Evolutionary conservation across 148 eudicot species (phyloP).

Genomic region (Chenopodium berlandieri): DNA sequence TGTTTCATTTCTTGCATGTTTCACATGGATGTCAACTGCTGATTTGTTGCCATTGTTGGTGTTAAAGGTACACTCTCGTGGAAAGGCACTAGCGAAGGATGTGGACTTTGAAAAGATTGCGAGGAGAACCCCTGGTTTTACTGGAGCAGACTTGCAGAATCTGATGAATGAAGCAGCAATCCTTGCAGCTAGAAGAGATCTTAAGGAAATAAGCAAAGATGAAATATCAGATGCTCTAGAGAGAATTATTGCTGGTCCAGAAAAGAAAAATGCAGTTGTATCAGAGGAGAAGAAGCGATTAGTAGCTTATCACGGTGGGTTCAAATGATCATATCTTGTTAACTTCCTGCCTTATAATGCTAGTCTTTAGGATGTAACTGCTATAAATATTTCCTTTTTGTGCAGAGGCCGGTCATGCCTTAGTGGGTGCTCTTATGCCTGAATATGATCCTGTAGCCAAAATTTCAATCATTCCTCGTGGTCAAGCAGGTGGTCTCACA

Average conservation of each 20-base stretch:
- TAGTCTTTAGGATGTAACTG: constrained; percentile 7
- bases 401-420: constrained; percentile 99
- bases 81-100: constrained; percentile 97
- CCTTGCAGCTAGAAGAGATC: constrained; percentile 95
- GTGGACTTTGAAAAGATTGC: constrained; percentile 95
- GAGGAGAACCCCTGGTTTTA: constrained; percentile 98
- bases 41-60: constrained; percentile 3
- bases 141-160: constrained; percentile 97
- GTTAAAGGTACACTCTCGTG: constrained; percentile 88
- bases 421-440: constrained; percentile 98
- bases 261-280: constrained; percentile 99
- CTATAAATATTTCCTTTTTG: constrained; percentile 3
- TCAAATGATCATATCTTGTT: not conserved
- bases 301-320: constrained; percentile 92
- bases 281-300: constrained; percentile 96
- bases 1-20: not conserved
- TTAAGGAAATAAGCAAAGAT: constrained; percentile 98
- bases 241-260: constrained; percentile 99
- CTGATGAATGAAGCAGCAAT: constrained; percentile 99
- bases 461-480: constrained; percentile 98
- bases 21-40: not conserved
- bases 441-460: constrained; percentile 99
- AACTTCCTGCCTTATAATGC: not conserved
- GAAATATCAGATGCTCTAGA: constrained; percentile 97
- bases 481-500: constrained; percentile 99